phyloP scores from a whole-genome alignment of 2,329 filamentous ascomycete species.

The Gaeumannomyces tritici region DNA sequence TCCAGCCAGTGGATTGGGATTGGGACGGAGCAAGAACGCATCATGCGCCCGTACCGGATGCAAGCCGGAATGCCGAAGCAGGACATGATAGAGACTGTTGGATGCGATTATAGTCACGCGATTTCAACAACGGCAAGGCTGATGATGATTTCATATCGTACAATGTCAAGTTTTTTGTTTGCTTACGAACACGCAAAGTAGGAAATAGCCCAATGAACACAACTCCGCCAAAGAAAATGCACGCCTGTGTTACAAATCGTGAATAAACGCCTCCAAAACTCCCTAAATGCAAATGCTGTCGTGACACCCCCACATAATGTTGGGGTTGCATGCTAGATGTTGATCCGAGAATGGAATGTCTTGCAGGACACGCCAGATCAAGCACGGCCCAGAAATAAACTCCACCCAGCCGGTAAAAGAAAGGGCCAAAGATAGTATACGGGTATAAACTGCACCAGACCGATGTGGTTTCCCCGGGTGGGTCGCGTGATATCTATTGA shows the following conservation, averaged over 20 bases:
- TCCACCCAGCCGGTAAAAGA: not conserved
- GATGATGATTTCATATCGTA: not conserved
- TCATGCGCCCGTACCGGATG: too few species aligned
- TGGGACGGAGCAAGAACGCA: too few species aligned
- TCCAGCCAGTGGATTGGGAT: too few species aligned
- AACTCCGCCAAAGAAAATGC: not conserved
- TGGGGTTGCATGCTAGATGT: not conserved
- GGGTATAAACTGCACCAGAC: not conserved
- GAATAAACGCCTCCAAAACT: not conserved
- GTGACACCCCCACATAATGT: not conserved
- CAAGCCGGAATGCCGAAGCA: not conserved
- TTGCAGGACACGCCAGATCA: not conserved
- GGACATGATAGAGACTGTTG: too few species aligned
- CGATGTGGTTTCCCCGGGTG: not conserved
- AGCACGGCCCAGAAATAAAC: not conserved
- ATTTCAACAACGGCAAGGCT: not conserved
- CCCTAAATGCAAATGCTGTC: not conserved
- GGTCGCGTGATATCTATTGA: not conserved
- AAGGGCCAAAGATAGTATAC: not conserved
- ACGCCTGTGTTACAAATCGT: not conserved
- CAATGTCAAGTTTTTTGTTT: not conserved
- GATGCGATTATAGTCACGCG: not conserved
- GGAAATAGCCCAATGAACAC: not conserved
- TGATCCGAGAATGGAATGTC: not conserved
- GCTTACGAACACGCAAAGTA: not conserved